phyloP scores from a whole-genome alignment of 441 rosid species.

The Croton setiger region DNA sequence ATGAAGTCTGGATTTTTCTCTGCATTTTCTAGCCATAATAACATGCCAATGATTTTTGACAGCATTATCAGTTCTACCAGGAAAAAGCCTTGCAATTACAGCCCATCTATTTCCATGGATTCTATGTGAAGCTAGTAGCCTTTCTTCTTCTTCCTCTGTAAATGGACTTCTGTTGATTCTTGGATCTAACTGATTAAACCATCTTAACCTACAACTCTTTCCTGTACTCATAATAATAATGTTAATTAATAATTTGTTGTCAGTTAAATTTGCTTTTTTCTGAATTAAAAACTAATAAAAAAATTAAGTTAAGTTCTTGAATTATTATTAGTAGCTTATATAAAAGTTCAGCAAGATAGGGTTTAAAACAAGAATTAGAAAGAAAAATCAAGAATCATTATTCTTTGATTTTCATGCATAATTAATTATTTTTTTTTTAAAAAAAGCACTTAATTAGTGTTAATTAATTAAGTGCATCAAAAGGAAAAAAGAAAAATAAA shows the following conservation, averaged over 20 bases:
- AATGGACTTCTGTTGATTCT: slow-evolving; percentile 78
- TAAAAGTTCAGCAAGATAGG: too few relatives aligned
- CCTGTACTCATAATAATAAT: slow-evolving; percentile 32
- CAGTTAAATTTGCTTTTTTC: too few relatives aligned
- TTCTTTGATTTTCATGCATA: not conserved
- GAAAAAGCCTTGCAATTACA: slow-evolving; percentile 75
- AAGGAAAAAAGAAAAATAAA: too few relatives aligned
- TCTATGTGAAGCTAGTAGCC: slow-evolving; percentile 66
- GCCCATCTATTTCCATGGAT: slow-evolving; percentile 92
- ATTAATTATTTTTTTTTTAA: too few relatives aligned
- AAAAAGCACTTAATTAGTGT: too few relatives aligned
- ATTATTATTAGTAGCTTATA: too few relatives aligned
- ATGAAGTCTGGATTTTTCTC: slow-evolving; percentile 25
- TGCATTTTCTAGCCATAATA: slow-evolving; percentile 50
- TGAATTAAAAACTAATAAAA: too few relatives aligned
- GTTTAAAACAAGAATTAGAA: too few relatives aligned
- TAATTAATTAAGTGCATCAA: too few relatives aligned
- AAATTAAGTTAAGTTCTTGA: too few relatives aligned
- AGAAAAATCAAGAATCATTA: too few relatives aligned
- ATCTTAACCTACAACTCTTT: slow-evolving; percentile 89
- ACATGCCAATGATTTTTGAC: slow-evolving; percentile 96
- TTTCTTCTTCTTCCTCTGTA: slow-evolving; percentile 81
- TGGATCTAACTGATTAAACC: slow-evolving; percentile 95
- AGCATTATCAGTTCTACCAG: slow-evolving; percentile 95
- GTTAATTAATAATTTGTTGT: too few relatives aligned